A percentile compares a stretch with the other conserved stretches of the same genome.
phyloP scores from a whole-genome alignment of 306 rosid genomes.

The Dryas octopetala region DNA sequence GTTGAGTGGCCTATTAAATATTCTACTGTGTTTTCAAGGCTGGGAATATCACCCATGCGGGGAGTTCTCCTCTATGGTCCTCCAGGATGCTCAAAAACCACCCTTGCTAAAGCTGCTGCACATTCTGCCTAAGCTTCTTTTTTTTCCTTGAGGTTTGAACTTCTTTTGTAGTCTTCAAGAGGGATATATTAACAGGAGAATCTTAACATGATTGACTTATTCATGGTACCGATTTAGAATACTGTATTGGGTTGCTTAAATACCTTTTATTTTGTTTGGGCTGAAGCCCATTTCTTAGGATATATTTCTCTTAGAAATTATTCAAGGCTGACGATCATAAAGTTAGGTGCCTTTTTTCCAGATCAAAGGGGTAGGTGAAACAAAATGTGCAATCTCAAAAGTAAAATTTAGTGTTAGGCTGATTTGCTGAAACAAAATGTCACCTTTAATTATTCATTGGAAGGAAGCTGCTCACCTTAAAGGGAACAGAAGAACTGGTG shows the following conservation, averaged over 20 bases:
- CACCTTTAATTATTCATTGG: background rate
- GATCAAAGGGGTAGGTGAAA: no score
- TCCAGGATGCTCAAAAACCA: constrained; percentile 95
- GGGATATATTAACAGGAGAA: background rate
- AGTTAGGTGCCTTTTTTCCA: no score
- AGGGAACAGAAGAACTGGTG: no score
- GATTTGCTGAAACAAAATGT: background rate
- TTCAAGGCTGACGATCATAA: no score
- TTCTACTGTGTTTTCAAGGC: constrained; percentile 59
- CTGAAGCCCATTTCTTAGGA: background rate
- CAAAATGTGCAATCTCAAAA: no score
- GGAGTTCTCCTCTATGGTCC: constrained; percentile 98
- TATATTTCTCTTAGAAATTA: background rate
- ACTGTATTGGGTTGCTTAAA: background rate
- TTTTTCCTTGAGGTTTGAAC: constrained; percentile 82
- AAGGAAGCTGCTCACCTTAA: background rate
- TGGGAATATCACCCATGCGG: constrained; percentile 81
- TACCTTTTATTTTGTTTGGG: background rate
- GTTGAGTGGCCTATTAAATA: constrained; percentile 93
- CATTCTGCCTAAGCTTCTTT: constrained; percentile 90
- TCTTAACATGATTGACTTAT: background rate
- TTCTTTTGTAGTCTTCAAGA: background rate
- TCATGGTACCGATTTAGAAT: background rate
- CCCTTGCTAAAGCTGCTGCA: constrained; percentile 96
- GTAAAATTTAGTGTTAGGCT: no score